These are phyloP conservation scores for Leptographium procerum DNA, from an alignment of 2,329 filamentous ascomycete species.

Conservation along the genomic window DNA sequence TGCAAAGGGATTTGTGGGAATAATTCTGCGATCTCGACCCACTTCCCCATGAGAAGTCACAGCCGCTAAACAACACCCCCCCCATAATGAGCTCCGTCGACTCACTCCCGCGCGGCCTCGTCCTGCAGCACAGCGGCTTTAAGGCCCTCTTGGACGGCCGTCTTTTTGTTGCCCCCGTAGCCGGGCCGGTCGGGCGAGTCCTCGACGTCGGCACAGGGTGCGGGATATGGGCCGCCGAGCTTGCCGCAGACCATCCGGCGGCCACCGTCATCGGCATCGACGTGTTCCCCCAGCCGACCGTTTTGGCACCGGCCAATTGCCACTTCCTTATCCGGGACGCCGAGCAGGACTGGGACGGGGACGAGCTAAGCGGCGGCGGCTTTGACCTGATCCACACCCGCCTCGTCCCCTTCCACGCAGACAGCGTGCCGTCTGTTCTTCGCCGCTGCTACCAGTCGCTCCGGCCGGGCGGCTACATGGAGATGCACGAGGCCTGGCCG, in stretches of 20 bases:
- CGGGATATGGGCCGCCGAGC: not conserved
- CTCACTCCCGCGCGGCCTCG: not conserved
- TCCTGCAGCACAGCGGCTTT: not conserved
- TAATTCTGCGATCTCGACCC: too few relatives aligned
- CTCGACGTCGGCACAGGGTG: not conserved
- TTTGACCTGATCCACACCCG: not conserved
- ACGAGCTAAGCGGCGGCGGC: not conserved
- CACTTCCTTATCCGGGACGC: not conserved
- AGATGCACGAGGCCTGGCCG: not conserved
- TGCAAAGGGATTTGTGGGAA: too few relatives aligned
- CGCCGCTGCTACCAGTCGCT: not conserved
- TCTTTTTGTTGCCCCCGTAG: not conserved
- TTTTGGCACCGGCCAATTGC: not conserved
- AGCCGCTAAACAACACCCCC: too few relatives aligned
- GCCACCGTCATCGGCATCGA: not conserved
- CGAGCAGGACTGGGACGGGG: not conserved
- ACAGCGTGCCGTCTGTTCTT: not conserved
- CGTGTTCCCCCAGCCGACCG: not conserved
- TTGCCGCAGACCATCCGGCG: not conserved
- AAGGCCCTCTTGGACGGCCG: not conserved
- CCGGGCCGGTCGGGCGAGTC: not conserved
- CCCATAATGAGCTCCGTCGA: not conserved
- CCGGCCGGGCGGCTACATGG: not conserved
- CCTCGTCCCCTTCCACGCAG: not conserved
- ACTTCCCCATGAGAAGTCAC: too few relatives aligned